Conservation (phyloP, 441 rosid species). For the Oxalis stricta region DNA sequence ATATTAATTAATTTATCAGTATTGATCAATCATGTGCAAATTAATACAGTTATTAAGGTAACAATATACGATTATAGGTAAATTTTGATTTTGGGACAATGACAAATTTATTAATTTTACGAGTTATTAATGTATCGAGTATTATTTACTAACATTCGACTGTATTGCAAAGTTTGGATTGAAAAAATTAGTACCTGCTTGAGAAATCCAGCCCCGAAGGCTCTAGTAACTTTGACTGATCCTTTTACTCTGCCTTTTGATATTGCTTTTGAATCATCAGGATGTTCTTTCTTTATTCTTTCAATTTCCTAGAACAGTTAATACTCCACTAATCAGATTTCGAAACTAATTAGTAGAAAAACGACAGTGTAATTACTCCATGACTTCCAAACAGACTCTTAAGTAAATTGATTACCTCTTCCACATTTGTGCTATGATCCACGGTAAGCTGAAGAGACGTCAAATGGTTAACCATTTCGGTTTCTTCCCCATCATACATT, state of each 20-base stretch:
- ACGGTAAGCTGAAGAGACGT: constrained; percentile 39
- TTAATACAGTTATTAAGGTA: neutral
- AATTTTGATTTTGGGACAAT: no score
- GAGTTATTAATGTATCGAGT: no score
- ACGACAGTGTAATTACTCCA: neutral
- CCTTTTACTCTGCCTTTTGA: constrained; percentile 53
- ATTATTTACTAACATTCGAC: no score
- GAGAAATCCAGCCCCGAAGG: constrained; percentile 62
- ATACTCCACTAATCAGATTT: neutral
- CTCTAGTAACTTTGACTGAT: constrained; percentile 56
- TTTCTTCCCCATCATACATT: constrained; percentile 8
- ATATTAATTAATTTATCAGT: neutral
- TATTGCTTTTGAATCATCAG: constrained; percentile 38
- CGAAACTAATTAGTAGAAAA: neutral
- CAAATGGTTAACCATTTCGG: constrained; percentile 11
- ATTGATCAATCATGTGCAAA: neutral
- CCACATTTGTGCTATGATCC: constrained; percentile 47
- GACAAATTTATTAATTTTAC: no score
- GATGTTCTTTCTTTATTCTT: constrained; percentile 47
- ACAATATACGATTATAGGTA: neutral
- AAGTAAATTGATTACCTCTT: constrained; percentile 25
- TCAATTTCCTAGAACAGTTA: constrained; percentile 35
- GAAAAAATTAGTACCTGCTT: constrained; percentile 27
- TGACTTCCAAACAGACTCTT: neutral
- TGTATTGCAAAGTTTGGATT: no score